A percentile compares a stretch with the other conserved stretches of the same genome.
Conservation (phyloP, 805 yeast genomes). For the Sugiyamaella chiloensis region DNA sequence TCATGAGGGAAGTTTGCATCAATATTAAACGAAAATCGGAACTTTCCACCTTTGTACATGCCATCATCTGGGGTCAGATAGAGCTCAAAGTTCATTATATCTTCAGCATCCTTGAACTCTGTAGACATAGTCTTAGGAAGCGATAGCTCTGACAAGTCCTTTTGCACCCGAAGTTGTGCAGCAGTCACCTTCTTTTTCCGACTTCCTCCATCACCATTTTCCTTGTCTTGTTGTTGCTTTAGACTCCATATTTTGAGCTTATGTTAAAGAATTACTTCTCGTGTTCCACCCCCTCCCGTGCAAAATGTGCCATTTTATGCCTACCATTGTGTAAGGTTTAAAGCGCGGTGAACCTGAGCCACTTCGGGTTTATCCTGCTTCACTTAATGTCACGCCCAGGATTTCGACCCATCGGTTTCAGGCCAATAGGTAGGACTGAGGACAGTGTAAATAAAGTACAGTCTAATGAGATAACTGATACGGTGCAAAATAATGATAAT, state of each 20-base stretch:
- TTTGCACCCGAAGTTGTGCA: conserved; percentile 74
- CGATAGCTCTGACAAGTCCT: conserved; percentile 65
- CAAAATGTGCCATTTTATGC: too few species aligned
- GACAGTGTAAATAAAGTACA: too few species aligned
- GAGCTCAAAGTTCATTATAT: conserved; percentile 61
- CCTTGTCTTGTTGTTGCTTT: conserved; percentile 54
- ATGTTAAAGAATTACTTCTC: too few species aligned
- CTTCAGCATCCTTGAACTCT: conserved; percentile 48
- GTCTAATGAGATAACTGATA: too few species aligned
- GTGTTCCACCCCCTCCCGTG: too few species aligned
- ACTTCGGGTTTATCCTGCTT: not conserved
- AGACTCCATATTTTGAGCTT: conserved; percentile 58
- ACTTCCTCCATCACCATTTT: conserved; percentile 28
- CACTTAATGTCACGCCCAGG: not conserved
- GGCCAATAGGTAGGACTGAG: too few species aligned
- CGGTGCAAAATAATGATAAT: too few species aligned
- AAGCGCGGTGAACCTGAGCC: not conserved
- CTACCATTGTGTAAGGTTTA: too few species aligned
- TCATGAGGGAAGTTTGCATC: conserved; percentile 82
- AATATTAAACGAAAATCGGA: conserved; percentile 63
- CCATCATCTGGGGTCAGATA: conserved; percentile 68
- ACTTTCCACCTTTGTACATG: conserved; percentile 62
- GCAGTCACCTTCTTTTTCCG: conserved; percentile 43
- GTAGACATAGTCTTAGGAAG: conserved; percentile 56
- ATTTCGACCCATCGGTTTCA: conserved; percentile 1